Percentiles rank a stretch among this genome's conserved stretches.
Conservation (phyloP, 2,329 filamentous ascomycete species). For the Penicillium frequentans region DNA sequence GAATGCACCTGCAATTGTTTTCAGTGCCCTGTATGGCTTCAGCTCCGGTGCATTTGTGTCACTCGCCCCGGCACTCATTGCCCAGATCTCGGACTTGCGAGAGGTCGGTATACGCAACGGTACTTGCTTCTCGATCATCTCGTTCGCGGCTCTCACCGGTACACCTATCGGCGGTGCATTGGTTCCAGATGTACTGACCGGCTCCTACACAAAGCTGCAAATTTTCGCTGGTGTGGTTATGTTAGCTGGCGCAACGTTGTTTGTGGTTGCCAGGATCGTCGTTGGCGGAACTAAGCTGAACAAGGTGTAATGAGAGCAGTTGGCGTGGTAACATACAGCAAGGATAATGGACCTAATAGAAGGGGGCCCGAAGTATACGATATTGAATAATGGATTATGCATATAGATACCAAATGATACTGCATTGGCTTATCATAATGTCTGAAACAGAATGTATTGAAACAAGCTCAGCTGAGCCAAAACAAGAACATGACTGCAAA, state of each 20-base stretch:
- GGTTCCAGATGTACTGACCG: conserved; percentile 25
- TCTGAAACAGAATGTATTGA: neutral
- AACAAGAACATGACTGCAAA: neutral
- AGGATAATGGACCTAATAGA: neutral
- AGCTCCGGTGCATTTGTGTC: conserved; percentile 66
- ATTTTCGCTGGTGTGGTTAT: conserved; percentile 30
- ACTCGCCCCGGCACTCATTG: conserved; percentile 63
- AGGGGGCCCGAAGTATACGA: neutral
- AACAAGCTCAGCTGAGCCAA: neutral
- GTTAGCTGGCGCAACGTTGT: conserved; percentile 23
- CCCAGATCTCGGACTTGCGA: conserved; percentile 68
- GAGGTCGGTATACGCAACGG: conserved; percentile 70
- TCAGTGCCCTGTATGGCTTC: conserved; percentile 69
- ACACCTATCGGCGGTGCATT: conserved; percentile 31
- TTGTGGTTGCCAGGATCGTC: conserved; percentile 22
- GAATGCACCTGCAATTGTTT: conserved; percentile 62
- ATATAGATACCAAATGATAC: neutral
- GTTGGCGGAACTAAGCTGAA: conserved; percentile 26
- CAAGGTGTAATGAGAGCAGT: conserved; percentile 20
- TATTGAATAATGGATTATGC: neutral
- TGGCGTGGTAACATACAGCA: neutral
- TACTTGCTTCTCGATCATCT: conserved; percentile 60
- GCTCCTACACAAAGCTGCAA: conserved; percentile 25
- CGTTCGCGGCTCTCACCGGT: conserved; percentile 62
- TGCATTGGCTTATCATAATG: neutral